Base-by-base conservation (phyloP, 805 yeast genomes). In the Isabelozyma pseudorhagii region DNA sequence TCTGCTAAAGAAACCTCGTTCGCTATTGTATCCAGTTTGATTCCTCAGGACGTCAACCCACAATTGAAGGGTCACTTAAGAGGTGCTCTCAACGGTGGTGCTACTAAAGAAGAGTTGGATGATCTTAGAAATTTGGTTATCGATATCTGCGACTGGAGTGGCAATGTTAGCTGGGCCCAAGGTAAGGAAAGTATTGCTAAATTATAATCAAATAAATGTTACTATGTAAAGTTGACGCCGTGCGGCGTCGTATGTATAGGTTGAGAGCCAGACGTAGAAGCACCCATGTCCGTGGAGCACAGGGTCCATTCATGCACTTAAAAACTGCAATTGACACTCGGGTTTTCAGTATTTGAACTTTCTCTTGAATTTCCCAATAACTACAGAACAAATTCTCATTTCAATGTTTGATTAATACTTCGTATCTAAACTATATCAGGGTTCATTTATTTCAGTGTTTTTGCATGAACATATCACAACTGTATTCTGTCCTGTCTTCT, bases 31-130 rank as follows among this genome's bases (percentile, higher is more conserved):
- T 84, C 96, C 0, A 78, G 93, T 52, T 75, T 92, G 55, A 83
- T 92, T 9, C 97, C 97, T 1, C 97, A 89, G 62, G 96, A 92
- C 65, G 97, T 92, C 9, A 89, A 88, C 56, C 96, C 97, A 0
- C 97, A 92, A 59, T 74, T 92, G 55, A 88, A 89, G 67, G 97
- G 97, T 0, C 97, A 92, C 63, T 74, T 92, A 52, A 81, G 79
- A 63, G 97, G 97, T 0, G 97, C 97, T 0, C 53, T 84, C 45
- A 90, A 89, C 59, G 79, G 83, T 28, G 97, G 97, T 0, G 86
- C 88, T 8, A 74, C 87, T 8, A 60, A 64, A 28, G 87, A 84
- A 46, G 87, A 86, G 50, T 72, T 90, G 29, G 72, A 74, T 46
- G 82, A 81, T 2, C 79, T 82, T 9, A 74, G 96, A 46, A 71